Percentiles rank a stretch among this genome's conserved stretches.
phyloP scores from a whole-genome alignment of 768 basidiomycete species.

The Paxillus involutus region DNA sequence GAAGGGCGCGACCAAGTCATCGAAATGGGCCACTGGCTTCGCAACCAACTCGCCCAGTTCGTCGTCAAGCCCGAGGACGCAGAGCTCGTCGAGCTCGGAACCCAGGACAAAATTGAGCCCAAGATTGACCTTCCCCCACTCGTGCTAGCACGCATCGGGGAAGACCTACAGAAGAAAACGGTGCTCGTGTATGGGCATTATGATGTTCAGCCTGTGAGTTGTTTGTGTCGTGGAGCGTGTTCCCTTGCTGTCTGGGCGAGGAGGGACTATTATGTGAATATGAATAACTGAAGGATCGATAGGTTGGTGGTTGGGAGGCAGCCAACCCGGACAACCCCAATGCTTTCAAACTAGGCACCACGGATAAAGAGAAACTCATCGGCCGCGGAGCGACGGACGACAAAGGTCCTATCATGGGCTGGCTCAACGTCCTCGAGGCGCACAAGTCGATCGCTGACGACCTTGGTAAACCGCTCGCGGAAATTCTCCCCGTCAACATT shows the following conservation, averaged over 20 bases:
- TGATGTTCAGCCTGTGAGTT: slow-evolving; percentile 81
- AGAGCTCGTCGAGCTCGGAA: neutral
- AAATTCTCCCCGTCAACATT: slow-evolving; percentile 83
- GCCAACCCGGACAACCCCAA: slow-evolving; percentile 37
- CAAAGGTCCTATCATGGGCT: slow-evolving; percentile 87
- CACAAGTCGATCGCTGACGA: slow-evolving; percentile 38
- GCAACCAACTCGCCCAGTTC: neutral
- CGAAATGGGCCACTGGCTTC: neutral
- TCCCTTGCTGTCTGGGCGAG: neutral
- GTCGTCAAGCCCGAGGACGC: neutral
- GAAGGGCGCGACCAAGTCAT: neutral
- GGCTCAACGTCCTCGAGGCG: slow-evolving; percentile 89
- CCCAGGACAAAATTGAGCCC: neutral
- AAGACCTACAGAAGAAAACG: slow-evolving; percentile 51
- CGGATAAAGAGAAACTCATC: slow-evolving; percentile 53
- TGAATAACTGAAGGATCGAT: too few relatives aligned
- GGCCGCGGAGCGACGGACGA: slow-evolving; percentile 88
- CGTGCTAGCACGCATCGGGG: neutral
- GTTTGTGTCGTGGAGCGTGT: neutral
- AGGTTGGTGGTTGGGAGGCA: neutral
- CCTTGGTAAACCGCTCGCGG: slow-evolving; percentile 46
- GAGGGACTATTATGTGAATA: neutral
- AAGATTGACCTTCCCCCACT: neutral
- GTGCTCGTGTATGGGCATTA: slow-evolving; percentile 89
- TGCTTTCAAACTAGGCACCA: slow-evolving; percentile 63